Conservation (phyloP, 1,284 basidiomycete species). For the Cryptococcus sp. region DNA sequence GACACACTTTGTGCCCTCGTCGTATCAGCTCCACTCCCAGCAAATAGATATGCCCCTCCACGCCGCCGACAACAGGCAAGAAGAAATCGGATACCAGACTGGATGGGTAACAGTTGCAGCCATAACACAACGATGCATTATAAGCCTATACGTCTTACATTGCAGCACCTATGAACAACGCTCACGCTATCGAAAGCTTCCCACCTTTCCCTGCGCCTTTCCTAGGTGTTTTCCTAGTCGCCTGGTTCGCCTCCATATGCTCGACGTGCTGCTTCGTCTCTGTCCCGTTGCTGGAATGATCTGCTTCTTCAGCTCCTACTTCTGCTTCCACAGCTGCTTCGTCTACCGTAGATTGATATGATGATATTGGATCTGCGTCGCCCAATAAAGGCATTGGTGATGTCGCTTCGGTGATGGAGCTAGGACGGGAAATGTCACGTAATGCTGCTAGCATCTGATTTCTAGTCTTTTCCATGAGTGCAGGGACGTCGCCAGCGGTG, state of each 20-base stretch:
- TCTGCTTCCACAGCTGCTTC: constrained; percentile 18
- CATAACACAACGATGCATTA: constrained; percentile 9
- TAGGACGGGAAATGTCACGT: constrained; percentile 30
- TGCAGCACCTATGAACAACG: constrained; percentile 6
- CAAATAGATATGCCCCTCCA: constrained; percentile 96
- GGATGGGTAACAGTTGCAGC: constrained; percentile 1
- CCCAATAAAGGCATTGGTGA: constrained; percentile 27
- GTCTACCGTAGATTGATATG: constrained; percentile 11
- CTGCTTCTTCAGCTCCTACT: constrained; percentile 15
- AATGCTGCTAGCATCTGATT: constrained; percentile 53
- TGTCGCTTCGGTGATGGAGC: constrained; percentile 5
- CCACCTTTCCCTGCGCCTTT: constrained; percentile 9
- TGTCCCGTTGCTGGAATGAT: constrained; percentile 6
- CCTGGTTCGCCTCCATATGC: background rate
- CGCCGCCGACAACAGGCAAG: constrained; percentile 89
- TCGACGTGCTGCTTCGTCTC: constrained; percentile 2
- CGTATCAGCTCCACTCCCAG: constrained; percentile 78
- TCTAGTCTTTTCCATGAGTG: constrained; percentile 54
- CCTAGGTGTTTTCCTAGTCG: background rate
- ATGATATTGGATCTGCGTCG: constrained; percentile 5
- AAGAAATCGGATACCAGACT: constrained; percentile 96
- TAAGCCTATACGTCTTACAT: constrained; percentile 17
- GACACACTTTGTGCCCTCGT: constrained; percentile 77
- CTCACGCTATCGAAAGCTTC: constrained; percentile 33
- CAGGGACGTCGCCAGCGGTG: constrained; percentile 53